Base-by-base conservation (phyloP, 768 basidiomycete species). In the Kwoniella newhampshirensis region DNA sequence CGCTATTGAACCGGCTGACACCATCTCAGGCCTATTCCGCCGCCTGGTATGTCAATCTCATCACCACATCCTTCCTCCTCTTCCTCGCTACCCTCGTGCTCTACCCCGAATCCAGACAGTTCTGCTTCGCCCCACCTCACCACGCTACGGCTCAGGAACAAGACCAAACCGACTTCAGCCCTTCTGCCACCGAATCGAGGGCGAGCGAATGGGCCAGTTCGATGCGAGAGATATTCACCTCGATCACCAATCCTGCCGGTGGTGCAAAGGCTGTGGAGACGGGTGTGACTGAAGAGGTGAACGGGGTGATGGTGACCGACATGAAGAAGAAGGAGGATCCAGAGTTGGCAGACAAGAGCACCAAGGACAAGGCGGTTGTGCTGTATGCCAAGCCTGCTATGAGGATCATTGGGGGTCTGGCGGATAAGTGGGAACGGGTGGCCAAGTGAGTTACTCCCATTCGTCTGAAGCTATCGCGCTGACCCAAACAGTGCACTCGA, bases 401-500 rank as follows among this genome's bases (percentile, higher is more conserved):
- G 78, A 55, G 71, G 26, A 69, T 71, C 2, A 52, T 79, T 1
- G 75, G 71, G 1, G 78, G 79, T 36, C 35, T 77, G 4, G 67
- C 73, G 2, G 80, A 80, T 45, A 77, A 74, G n/a, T 80, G 78
- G 77, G 80, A 80, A 58, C 60, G 79, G 12, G 63, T 78, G 23
- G 78, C 70, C 28, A 75, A 75, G 71, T 75, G 54, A 57, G 74
- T 63, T 25, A 15, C 21, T 21, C 5, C 17, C 13, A 27, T 12
- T 25, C 18, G 1, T 21, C 13, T 49, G 35, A 27, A 12, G 18
- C 9, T 43, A 1, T 37, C 21, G 20, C 21, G 35, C 50, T 39
- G 7, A n/a, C 25, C 23, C 15, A n/a, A n/a, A n/a, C 59, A 80
- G 79, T 60, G 78, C 77, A 0, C 71, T 81, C 12, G 74, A 75